Evolutionary conservation across 2,329 filamentous ascomycete species (phyloP), one percentile per base, ranked within the genome.

Genomic region (Pseudogymnoascus sp.): DNA sequence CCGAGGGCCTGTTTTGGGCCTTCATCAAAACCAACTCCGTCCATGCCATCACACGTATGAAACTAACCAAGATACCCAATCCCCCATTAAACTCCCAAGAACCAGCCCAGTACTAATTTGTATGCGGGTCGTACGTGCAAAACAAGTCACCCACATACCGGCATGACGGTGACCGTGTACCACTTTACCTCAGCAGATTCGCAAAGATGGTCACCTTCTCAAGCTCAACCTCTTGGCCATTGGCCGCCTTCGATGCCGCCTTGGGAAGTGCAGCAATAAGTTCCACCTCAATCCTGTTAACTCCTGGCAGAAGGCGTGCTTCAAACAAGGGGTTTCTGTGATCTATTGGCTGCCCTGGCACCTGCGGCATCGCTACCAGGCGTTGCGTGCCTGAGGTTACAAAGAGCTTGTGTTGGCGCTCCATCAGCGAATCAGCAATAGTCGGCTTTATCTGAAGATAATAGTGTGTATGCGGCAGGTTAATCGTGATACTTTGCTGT

Each of bases 231-330:
- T 87, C 83, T 8, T 85, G 78, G 0, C 83, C 86, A 27, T 80
- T 80, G 0, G 79, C 76, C 37, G 80, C 75, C 64, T 80, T 84
- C 69, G 73, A 69, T 31, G 84, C 78, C 18, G 80, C 82, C 68
- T 79, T 83, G 1, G 82, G 84, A 45, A 90, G 80, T 5, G 87
- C 86, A 1, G 88, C 89, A 65, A 92, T 84, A 63, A 93, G 79
- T 69, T 93, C 88, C 6, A 95, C 80, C 68, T 92, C 88, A 59
- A 96, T 82, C 52, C 87, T 82, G 67, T 94, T 96, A 59, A 91
- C 81, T 5, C 90, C 91, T 1, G 83, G 81, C 27, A 83, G 80
- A 29, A 96, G 77, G 60, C 83, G 83, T 6, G 86, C 82, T 68
- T 96, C 92, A 68, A 91, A 96, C 0, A 88, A 77, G n/a, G 87